Evolutionary conservation across 768 basidiomycete genomes (phyloP), one percentile per base, ranked within the genome.

Genomic region (Rhizopogon roseolus): DNA sequence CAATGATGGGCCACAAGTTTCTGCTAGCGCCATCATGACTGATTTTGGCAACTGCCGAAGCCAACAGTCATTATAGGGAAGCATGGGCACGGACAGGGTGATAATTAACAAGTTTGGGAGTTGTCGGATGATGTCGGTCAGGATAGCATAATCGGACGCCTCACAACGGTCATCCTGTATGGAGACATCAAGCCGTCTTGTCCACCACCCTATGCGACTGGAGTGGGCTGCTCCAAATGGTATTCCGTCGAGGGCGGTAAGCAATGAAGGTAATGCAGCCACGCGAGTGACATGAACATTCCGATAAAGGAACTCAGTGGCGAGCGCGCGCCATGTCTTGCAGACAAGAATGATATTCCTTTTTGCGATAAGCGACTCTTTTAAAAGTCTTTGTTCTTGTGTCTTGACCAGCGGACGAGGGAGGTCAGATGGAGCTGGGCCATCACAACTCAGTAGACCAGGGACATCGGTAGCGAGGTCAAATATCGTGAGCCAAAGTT

Each of bases 401-500:
- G 58, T 55, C 40, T 52, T 61, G 27, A 55, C 55, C 22, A 67
- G 53, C 29, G 46, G 9, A 37, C 37, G 55, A 0, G 65, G 64
- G n/a, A 66, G 45, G 38, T 63, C 63, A n/a, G 57, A 56, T 27
- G 49, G 55, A 43, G 50, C 29, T 10, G 40, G 39, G 22, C 13
- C 37, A 32, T 54, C 57, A 17, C 50, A 61, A 29, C 54, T 48
- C 34, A 66, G 49, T 34, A 57, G 46, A 7, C 42, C 41, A 11
- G 43, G 57, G 5, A 59, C 19, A 36, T 57, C 49, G 5, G 65
- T 57, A 10, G 63, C 63, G 32, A 61, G 52, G 34, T 34, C 16
- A 45, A 68, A 68, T 29, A 68, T 58, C 40, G 42, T 60, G 16
- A 65, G 57, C 67, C 67, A 68, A 39, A 68, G 50, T 54, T 67